Percentiles rank a stretch among this genome's conserved stretches.
Conservation (phyloP, 2,329 filamentous ascomycete genomes). For the Trichoderma sp. region DNA sequence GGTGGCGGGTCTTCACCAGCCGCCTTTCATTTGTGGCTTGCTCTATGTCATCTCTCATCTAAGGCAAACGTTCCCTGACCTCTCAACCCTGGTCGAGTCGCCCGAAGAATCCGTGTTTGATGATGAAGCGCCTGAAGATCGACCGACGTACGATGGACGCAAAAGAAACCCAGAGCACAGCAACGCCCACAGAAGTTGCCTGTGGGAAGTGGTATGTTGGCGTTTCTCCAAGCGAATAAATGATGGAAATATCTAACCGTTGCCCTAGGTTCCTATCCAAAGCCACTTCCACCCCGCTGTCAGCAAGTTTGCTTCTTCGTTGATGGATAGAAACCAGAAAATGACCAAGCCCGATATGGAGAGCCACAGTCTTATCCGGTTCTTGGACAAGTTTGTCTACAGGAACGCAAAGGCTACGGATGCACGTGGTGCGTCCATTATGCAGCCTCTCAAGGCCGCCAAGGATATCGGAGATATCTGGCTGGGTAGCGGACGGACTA, state of each 20-base stretch:
- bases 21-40: constrained; percentile 89
- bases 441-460: constrained; percentile 74
- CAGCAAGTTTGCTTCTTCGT: constrained; percentile 70
- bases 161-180: constrained; percentile 91
- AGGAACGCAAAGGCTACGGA: constrained; percentile 77
- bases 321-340: constrained; percentile 67
- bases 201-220: constrained; percentile 78
- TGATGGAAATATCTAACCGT: constrained; percentile 22
- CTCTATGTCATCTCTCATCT: constrained; percentile 85
- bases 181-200: constrained; percentile 86
- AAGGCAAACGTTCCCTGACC: constrained; percentile 72
- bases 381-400: constrained; percentile 98
- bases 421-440: constrained; percentile 81
- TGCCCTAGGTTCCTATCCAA: constrained; percentile 34
- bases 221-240: rapidly evolving
- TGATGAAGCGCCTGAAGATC: constrained; percentile 54
- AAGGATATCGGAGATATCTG: constrained; percentile 54
- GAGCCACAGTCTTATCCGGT: constrained; percentile 87
- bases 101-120: constrained; percentile 67
- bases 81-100: constrained; percentile 74
- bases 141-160: constrained; percentile 70
- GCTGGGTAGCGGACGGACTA: constrained; percentile 50
- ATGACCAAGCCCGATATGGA: constrained; percentile 87
- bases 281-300: constrained; percentile 93
- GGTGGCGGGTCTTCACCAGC: constrained; percentile 81